Conservation (phyloP, 139 green algal species). For the Tetratostichococcus sp. region DNA sequence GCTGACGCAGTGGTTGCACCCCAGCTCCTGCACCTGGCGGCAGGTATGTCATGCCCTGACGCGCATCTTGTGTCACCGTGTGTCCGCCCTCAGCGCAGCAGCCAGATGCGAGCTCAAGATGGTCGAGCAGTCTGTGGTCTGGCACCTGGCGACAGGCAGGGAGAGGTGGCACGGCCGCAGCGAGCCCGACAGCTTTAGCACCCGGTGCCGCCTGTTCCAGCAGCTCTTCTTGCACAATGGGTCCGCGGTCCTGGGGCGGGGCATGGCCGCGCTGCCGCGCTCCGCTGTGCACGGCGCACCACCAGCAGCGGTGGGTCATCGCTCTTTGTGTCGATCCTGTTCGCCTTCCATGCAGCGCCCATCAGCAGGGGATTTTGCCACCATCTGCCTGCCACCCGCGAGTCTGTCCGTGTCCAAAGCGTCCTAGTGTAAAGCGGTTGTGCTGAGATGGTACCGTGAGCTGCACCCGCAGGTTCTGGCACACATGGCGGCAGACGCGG, state of each 20-base stretch:
- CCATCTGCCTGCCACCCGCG: no score
- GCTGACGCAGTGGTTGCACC: slow-evolving; percentile 60
- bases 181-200: slow-evolving; percentile 25
- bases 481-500: slow-evolving; percentile 46
- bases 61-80: background rate
- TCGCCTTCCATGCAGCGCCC: no score
- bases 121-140: no score
- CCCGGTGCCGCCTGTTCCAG: slow-evolving; percentile 2
- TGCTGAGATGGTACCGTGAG: no score
- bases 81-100: no score
- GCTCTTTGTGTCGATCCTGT: no score
- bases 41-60: slow-evolving; percentile 15
- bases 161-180: slow-evolving; percentile 76
- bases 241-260: slow-evolving; percentile 53
- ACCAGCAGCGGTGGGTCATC: background rate
- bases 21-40: slow-evolving; percentile 60
- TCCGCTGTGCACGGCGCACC: slow-evolving; percentile 31
- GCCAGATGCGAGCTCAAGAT: no score
- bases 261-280: slow-evolving; percentile 50
- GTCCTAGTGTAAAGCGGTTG: no score
- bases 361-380: no score
- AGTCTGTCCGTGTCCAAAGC: no score
- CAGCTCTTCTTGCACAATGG: slow-evolving; percentile 26
- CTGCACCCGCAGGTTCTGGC: slow-evolving; percentile 44
- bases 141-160: slow-evolving; percentile 22